Base-by-base conservation (phyloP, 257 asterid species). In the Ilex asprella region DNA sequence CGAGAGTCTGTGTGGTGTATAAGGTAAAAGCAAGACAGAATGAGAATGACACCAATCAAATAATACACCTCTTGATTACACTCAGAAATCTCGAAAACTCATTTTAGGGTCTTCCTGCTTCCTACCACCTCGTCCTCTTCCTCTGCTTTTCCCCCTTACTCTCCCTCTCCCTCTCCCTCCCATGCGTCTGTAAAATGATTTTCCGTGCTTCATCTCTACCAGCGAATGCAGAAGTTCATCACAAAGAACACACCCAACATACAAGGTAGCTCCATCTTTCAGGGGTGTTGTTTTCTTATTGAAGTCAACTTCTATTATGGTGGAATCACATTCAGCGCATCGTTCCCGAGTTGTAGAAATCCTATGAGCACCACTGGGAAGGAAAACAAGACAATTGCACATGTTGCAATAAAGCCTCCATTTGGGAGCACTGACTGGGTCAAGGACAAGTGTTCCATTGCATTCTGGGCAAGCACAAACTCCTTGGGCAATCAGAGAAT, bases 401-500 rank as follows among this genome's bases (percentile, higher is more conserved):
- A 76, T 78, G 67, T 87, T 89, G 87, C 97, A 89, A 49, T 77
- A 68, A 10, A 89, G 88, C 76, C 92, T 81, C 97, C 97, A 89
- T 65, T 81, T 87, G 27, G 95, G 97, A 55, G 95, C 90, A 53
- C 94, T 90, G 70, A 87, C 78, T 1, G 95, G 97, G 44, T 90
- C 95, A 12, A 90, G 97, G 69, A 90, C 95, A 31, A 90, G 82
- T 16, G 94, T 87, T 1, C 97, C 97, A 3, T 77, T 84, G 57
- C 97, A 90, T 76, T 90, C 97, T 9, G 97, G 97, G 71, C 97
- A 90, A 64, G 90, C 97, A 65, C 97, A 90, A 27, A 90, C 88
- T 12, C 97, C 97, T 77, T 80, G 92, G 12, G 95, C 75, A 58
- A 87, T 79, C 84, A 90, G 68, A 50, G 97, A 90, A 68, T 90